Evolutionary conservation across 2,329 filamentous ascomycete genomes (phyloP).

Genomic region (Exophiala alcalophila): DNA sequence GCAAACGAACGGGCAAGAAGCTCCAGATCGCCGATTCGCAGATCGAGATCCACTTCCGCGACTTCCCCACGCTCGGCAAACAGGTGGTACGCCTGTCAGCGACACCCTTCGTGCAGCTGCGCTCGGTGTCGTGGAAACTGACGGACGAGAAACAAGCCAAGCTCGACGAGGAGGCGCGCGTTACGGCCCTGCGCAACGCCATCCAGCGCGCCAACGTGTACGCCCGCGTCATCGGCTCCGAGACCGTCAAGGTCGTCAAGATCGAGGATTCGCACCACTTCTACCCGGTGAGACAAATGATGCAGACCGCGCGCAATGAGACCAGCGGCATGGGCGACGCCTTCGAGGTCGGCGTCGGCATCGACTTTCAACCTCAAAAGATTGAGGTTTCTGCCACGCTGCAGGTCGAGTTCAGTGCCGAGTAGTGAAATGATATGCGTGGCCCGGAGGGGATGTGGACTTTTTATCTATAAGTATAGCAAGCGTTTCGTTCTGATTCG

Average conservation of each 20-base stretch:
- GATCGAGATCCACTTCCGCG: conserved; percentile 30
- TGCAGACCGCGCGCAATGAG: conserved; percentile 10
- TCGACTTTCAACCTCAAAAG: conserved; percentile 19
- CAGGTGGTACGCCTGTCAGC: conserved; percentile 25
- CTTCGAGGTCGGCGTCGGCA: conserved; percentile 13
- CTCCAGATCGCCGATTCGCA: conserved; percentile 26
- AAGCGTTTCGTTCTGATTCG: no score
- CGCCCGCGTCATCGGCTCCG: conserved; percentile 26
- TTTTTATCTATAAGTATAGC: neutral
- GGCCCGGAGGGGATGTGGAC: neutral
- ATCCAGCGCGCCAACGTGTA: conserved; percentile 31
- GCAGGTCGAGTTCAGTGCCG: conserved; percentile 16
- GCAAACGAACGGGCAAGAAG: conserved; percentile 15
- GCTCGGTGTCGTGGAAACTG: conserved; percentile 31
- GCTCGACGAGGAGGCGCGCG: conserved; percentile 28
- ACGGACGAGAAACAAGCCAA: conserved; percentile 27
- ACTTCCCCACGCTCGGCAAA: conserved; percentile 29
- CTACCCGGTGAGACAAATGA: neutral
- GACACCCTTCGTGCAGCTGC: conserved; percentile 29
- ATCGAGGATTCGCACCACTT: conserved; percentile 11
- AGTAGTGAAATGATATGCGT: neutral
- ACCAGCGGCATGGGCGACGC: neutral
- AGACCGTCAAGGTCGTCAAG: conserved; percentile 17
- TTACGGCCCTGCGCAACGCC: conserved; percentile 31
- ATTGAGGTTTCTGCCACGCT: conserved; percentile 18